These are phyloP conservation scores for Talaromyces sp. DNA, from an alignment of 2,329 filamentous ascomycete genomes.

Conservation along the genomic window DNA sequence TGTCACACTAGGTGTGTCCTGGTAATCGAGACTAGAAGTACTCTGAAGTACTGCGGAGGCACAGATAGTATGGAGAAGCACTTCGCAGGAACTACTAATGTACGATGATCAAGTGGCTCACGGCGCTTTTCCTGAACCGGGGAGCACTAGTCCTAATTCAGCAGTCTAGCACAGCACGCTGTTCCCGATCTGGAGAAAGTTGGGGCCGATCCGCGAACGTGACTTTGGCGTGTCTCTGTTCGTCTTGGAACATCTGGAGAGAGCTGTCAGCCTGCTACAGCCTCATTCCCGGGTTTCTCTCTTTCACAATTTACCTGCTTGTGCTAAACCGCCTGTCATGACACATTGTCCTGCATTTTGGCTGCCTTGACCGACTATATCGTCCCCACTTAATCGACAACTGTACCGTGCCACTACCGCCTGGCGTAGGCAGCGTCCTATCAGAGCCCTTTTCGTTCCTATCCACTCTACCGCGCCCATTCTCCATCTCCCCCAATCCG, in stretches of 20 bases:
- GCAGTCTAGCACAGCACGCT: not conserved
- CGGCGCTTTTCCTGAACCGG: not conserved
- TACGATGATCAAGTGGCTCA: constrained; percentile 11
- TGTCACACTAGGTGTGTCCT: not conserved
- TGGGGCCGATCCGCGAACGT: constrained; percentile 11
- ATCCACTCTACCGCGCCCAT: constrained; percentile 3
- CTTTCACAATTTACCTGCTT: not conserved
- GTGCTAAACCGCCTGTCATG: not conserved
- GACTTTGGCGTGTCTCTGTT: constrained; percentile 3
- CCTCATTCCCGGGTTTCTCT: not conserved
- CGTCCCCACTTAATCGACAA: constrained; percentile 1
- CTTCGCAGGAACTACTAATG: not conserved
- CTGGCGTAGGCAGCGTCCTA: not conserved
- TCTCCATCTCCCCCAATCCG: constrained; percentile 7
- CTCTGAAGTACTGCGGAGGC: not conserved
- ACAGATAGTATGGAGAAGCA: not conserved
- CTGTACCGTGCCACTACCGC: not conserved
- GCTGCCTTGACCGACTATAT: not conserved
- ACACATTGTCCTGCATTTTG: not conserved
- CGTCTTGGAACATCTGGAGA: constrained; percentile 15
- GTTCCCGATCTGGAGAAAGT: constrained; percentile 10
- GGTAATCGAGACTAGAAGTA: not conserved
- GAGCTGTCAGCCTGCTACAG: not conserved
- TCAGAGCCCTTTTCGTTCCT: not conserved
- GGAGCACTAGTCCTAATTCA: not conserved